Evolutionary conservation across 805 yeast species (phyloP).

Genomic region (Danielozyma ontarioensis): DNA sequence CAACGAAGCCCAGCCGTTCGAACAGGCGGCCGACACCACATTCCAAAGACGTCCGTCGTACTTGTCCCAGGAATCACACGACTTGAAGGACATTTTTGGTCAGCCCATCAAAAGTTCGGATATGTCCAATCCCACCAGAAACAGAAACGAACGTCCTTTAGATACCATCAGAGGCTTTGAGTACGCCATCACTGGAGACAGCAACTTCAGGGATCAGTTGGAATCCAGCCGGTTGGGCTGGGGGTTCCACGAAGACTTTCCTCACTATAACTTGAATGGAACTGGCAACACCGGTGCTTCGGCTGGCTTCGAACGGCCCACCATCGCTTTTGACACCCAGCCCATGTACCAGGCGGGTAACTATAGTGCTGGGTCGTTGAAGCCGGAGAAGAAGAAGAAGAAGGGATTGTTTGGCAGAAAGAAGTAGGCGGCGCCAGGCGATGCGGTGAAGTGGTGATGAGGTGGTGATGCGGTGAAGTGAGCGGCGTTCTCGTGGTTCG

Average conservation of each 20-base stretch:
- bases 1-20: constrained; percentile 94
- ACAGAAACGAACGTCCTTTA: constrained; percentile 92
- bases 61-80: constrained; percentile 45
- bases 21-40: constrained; percentile 43
- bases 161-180: constrained; percentile 95
- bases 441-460: too few species aligned
- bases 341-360: constrained; percentile 52
- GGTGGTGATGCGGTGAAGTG: too few species aligned
- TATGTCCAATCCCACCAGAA: constrained; percentile 86
- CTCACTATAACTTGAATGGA: constrained; percentile 35
- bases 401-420: constrained; percentile 74
- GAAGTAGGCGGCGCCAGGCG: too few species aligned
- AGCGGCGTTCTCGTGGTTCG: too few species aligned
- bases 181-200: constrained; percentile 89
- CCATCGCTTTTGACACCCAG: constrained; percentile 29
- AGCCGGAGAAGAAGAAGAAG: constrained; percentile 33
- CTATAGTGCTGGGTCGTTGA: constrained; percentile 47
- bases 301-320: constrained; percentile 24
- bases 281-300: constrained; percentile 24
- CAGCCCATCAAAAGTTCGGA: constrained; percentile 74
- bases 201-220: constrained; percentile 68
- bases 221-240: constrained; percentile 80
- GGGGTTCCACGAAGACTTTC: constrained; percentile 80
- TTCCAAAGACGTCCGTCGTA: constrained; percentile 40
- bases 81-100: constrained; percentile 81